These are phyloP conservation scores for Mycena indigotica DNA, from an alignment of 768 basidiomycete genomes.

Conservation along the genomic window DNA sequence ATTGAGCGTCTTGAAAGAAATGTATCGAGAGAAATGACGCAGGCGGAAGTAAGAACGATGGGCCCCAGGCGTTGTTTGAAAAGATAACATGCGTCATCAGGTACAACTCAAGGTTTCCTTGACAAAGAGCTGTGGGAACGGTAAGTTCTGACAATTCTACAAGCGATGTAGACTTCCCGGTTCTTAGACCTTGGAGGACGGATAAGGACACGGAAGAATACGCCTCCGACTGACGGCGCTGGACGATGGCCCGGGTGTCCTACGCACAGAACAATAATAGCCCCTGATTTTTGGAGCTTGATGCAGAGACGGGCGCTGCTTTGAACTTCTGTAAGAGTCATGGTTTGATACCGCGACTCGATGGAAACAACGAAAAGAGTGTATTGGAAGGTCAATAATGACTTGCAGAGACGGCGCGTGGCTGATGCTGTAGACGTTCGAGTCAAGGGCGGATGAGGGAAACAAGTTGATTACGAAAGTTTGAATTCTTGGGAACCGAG, in stretches of 20 bases:
- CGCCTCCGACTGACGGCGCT: not conserved
- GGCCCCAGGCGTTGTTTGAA: too few species aligned
- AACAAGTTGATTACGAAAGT: not conserved
- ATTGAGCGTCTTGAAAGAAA: too few species aligned
- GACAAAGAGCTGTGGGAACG: not conserved
- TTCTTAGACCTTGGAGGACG: not conserved
- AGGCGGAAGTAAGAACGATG: too few species aligned
- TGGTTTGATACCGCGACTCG: not conserved
- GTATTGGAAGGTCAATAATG: not conserved
- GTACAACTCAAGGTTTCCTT: not conserved
- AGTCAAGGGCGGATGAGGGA: not conserved
- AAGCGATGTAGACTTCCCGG: not conserved
- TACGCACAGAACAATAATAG: too few species aligned
- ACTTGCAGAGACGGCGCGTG: not conserved
- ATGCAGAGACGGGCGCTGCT: not conserved
- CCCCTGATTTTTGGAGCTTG: not conserved
- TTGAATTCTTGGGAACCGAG: not conserved
- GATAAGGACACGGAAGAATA: not conserved
- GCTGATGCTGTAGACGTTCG: not conserved
- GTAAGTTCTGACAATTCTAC: not conserved
- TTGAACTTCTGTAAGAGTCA: not conserved
- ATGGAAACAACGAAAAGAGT: not conserved
- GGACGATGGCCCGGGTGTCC: not conserved
- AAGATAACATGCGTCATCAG: not conserved
- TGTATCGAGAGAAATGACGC: too few species aligned